Percentiles rank a stretch among this genome's conserved stretches.
Evolutionary conservation across 1,139 yeast genomes (phyloP).

Genomic region (Spathaspora sp.): DNA sequence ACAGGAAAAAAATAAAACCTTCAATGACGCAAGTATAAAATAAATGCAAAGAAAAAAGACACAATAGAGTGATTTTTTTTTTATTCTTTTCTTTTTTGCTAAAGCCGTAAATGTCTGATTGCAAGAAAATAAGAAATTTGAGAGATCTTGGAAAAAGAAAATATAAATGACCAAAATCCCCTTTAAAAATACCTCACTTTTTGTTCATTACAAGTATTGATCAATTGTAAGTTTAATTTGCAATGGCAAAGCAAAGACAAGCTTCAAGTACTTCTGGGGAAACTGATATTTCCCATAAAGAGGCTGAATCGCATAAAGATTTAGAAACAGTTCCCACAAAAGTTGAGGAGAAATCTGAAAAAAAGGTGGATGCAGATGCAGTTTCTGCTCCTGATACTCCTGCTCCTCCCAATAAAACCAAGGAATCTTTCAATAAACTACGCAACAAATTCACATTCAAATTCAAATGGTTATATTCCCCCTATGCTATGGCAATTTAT

Average conservation of each 20-base stretch:
- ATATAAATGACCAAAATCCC: no score
- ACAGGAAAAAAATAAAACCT: no score
- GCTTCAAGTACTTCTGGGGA: background rate
- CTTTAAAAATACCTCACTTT: background rate
- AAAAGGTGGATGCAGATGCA: background rate
- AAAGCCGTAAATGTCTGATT: no score
- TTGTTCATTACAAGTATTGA: no score
- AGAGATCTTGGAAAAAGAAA: no score
- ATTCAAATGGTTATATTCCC: slow-evolving; percentile 8
- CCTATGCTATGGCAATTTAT: slow-evolving; percentile 10
- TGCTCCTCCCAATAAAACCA: background rate
- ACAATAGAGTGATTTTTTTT: no score
- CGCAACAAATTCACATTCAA: background rate
- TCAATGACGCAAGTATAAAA: no score
- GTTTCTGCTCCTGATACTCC: no score
- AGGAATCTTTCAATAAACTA: background rate
- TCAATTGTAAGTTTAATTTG: no score
- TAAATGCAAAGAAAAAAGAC: no score
- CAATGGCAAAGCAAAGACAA: background rate
- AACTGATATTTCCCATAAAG: background rate
- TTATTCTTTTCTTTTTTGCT: no score
- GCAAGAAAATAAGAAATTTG: no score
- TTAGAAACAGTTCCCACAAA: background rate
- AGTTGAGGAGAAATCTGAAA: background rate
- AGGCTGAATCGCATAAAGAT: background rate